Percentiles rank a stretch among this genome's conserved stretches.
Conservation (phyloP, 2,329 filamentous ascomycete genomes). For the Fusarium beomiforme region DNA sequence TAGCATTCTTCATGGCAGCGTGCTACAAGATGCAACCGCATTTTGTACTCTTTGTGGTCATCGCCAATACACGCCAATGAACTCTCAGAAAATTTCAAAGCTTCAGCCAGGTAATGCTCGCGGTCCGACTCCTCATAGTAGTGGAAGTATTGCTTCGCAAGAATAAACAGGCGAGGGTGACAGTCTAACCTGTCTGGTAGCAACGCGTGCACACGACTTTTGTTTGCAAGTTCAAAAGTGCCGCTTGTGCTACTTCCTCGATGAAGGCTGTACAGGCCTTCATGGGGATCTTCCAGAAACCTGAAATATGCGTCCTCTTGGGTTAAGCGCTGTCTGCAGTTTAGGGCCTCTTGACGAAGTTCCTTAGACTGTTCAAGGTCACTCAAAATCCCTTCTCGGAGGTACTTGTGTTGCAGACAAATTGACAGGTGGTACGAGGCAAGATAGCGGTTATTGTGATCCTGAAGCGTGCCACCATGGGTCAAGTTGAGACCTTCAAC, state of each 20-base stretch:
- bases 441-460: not conserved
- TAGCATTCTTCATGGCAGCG: not conserved
- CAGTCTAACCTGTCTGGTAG: not conserved
- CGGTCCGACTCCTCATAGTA: accelerated
- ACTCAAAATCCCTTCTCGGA: accelerated
- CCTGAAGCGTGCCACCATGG: accelerated
- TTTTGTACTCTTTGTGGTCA: accelerated
- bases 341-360: not conserved
- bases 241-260: not conserved
- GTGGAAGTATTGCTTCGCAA: not conserved
- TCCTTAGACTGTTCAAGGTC: not conserved
- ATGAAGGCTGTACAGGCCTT: not conserved
- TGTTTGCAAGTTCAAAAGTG: accelerated
- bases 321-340: accelerated
- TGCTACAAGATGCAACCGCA: not conserved
- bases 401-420: not conserved
- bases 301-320: not conserved
- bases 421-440: not conserved
- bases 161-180: not conserved
- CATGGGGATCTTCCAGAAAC: accelerated
- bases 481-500: not conserved
- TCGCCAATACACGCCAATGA: not conserved
- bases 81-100: accelerated
- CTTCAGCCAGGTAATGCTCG: not conserved
- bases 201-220: not conserved